Conservation (phyloP, 441 rosid genomes). For the Metrosideros polymorpha region DNA sequence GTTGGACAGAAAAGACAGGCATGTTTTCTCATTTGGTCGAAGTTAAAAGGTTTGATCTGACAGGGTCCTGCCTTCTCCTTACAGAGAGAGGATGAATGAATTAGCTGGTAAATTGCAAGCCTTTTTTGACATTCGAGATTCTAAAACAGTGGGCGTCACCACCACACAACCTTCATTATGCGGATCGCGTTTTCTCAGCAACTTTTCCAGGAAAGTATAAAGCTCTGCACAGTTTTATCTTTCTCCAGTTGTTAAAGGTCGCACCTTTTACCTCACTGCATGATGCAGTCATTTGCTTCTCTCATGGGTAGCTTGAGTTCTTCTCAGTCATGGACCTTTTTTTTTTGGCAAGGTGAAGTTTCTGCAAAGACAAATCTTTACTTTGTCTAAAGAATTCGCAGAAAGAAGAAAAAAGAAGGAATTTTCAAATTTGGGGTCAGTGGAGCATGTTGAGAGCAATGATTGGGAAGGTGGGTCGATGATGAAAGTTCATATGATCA, state of each 20-base stretch:
- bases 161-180: not conserved
- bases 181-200: not conserved
- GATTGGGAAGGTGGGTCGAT: slow-evolving; percentile 46
- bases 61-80: not conserved
- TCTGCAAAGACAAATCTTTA: not conserved
- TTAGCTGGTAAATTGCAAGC: not conserved
- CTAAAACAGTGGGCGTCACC: not conserved
- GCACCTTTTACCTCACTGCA: not conserved
- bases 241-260: not conserved
- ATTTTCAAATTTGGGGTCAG: not conserved
- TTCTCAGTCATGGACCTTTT: not conserved
- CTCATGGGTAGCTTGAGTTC: not conserved
- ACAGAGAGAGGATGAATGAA: not conserved
- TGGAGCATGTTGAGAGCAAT: slow-evolving; percentile 25
- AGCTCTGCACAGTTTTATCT: not conserved
- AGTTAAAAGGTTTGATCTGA: not conserved
- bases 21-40: not conserved
- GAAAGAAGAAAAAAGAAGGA: not conserved
- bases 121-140: not conserved
- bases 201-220: not conserved
- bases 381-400: not conserved
- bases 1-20: not conserved
- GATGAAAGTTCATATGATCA: slow-evolving; percentile 21
- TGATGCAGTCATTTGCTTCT: not conserved
- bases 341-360: not conserved